phyloP scores from a whole-genome alignment of 495 filamentous ascomycete species.

The Parmelia sp. region DNA sequence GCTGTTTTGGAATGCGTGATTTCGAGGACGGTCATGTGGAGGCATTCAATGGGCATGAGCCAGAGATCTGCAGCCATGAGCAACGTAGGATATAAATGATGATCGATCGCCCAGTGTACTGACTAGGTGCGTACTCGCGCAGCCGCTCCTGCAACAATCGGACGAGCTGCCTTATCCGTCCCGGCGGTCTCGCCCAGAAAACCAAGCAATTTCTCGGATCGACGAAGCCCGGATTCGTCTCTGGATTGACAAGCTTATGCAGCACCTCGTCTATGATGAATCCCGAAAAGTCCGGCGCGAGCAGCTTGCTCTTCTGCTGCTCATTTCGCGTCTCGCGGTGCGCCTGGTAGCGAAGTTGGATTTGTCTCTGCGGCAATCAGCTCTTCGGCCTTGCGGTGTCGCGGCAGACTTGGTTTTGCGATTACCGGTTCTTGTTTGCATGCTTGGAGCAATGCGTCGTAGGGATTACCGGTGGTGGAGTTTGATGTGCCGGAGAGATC shows the following conservation, averaged over 20 bases:
- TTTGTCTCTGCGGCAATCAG: conserved; percentile 46
- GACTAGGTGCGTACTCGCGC: conserved; percentile 8
- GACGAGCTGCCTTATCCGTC: conserved; percentile 59
- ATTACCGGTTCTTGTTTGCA: conserved; percentile 54
- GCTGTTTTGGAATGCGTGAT: conserved; percentile 63
- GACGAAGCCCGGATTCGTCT: conserved; percentile 54
- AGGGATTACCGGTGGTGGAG: conserved; percentile 52
- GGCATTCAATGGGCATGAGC: conserved; percentile 68
- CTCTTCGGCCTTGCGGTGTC: not conserved
- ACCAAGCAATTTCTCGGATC: conserved; percentile 77
- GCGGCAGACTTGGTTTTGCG: not conserved
- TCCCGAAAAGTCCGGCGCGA: conserved; percentile 59
- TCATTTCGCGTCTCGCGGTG: conserved; percentile 69
- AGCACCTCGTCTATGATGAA: conserved; percentile 73
- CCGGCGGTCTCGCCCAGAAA: conserved; percentile 80
- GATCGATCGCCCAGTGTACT: not conserved
- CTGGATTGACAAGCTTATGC: conserved; percentile 53
- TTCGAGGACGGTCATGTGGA: conserved; percentile 85
- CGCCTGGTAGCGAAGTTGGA: conserved; percentile 63
- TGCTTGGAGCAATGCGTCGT: conserved; percentile 62
- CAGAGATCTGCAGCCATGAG: conserved; percentile 56
- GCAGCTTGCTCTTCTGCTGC: conserved; percentile 61
- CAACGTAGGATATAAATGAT: not conserved
- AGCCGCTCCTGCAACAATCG: conserved; percentile 61
- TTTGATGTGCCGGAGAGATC: conserved; percentile 4